Conservation (phyloP, 1,139 yeast genomes). For the Barnettozyma hawaiiensis region DNA sequence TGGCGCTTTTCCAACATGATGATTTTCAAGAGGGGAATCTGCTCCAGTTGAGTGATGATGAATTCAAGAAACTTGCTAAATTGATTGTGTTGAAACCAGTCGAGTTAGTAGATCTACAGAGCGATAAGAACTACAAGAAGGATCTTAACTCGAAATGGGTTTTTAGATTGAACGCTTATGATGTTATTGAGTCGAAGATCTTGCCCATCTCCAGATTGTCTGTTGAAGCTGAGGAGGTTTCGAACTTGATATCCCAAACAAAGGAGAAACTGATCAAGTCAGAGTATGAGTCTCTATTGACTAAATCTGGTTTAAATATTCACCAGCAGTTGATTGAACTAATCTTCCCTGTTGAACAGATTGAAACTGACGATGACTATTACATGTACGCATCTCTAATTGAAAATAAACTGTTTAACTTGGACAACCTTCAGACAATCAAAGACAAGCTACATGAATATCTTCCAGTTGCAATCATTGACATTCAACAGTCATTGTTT, state of each 20-base stretch:
- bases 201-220: conserved; percentile 39
- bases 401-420: conserved; percentile 55
- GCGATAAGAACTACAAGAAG: conserved; percentile 26
- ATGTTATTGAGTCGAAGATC: conserved; percentile 50
- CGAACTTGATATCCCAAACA: conserved; percentile 32
- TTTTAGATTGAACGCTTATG: conserved; percentile 53
- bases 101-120: conserved; percentile 37
- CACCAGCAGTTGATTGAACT: conserved; percentile 59
- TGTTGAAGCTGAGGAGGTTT: conserved; percentile 31
- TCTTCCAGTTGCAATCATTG: conserved; percentile 59
- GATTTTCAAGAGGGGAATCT: conserved; percentile 28
- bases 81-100: conserved; percentile 47
- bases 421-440: conserved; percentile 37
- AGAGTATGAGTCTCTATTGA: conserved; percentile 41
- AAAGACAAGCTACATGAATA: conserved; percentile 42
- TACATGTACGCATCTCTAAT: conserved; percentile 55
- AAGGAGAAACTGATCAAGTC: conserved; percentile 36
- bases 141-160: conserved; percentile 28
- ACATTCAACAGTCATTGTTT: conserved; percentile 48
- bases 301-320: conserved; percentile 46
- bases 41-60: conserved; percentile 34
- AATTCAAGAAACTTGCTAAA: conserved; percentile 32
- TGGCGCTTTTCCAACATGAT: conserved; percentile 36
- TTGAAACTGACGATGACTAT: conserved; percentile 41
- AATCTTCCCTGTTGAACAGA: conserved; percentile 58